Evolutionary conservation across 495 filamentous ascomycete genomes (phyloP), one percentile per base, ranked within the genome.

Genomic region (Penicillium malachiteum): DNA sequence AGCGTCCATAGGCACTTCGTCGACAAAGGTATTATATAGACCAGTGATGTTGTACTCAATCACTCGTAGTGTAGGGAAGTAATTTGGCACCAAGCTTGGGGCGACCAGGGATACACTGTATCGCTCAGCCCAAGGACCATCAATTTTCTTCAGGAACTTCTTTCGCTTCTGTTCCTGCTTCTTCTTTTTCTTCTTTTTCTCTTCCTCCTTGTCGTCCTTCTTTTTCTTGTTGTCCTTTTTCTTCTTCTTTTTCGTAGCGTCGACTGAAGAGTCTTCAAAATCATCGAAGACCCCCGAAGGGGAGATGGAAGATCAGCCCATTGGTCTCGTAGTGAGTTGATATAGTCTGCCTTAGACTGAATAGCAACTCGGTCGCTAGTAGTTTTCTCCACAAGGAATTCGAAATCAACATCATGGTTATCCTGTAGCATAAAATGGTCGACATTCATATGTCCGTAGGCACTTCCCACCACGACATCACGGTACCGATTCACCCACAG

Each of bases 361-460:
- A 84, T 73, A 0, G 81, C 79, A 5, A 96, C 32, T 9, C 51
- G 55, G 30, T 64, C 57, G 34, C 33, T 17, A 17, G 50, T 37
- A 6, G 58, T 18, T 30, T 59, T 43, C 16, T 49, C 52, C 18
- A 39, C 40, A 13, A 57, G 37, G 1, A 47, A 53, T 7, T 61
- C 62, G 26, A 81, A 76, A 41, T 91, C 75, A 42, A 97, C 78
- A 12, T 96, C 81, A 10, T 88, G 74, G 55, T 82, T 88, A 73
- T 97, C 94, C 63, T 96, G 92, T 8, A 99, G 72, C 63, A 97
- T 82, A 72, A 97, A 99, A 67, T 99, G 94, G 64, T 99, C 94
- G 56, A 96, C 87, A 65, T 99, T 99, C 92, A 99, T 97, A 67
- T 99, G 94, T 2, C 93, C 94, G 60, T 89, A 99, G 13, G 94